Evolutionary conservation across 495 filamentous ascomycete species (phyloP).

Genomic region (Niebla homalea): DNA sequence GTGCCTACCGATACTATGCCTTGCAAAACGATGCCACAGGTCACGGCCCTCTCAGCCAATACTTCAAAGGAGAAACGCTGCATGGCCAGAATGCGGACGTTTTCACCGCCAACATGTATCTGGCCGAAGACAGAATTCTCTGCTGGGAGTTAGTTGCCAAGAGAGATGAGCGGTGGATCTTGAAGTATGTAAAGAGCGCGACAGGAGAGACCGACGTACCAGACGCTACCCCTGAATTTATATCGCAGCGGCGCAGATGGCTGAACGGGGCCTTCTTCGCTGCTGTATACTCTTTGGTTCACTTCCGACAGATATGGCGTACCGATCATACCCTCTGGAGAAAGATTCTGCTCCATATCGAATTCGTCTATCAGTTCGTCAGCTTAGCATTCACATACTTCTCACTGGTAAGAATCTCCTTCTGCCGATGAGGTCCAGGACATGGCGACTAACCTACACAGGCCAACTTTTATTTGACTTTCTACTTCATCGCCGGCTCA

Average conservation of each 20-base stretch:
- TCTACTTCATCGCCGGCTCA: slow-evolving; percentile 97
- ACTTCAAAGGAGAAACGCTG: slow-evolving; percentile 97
- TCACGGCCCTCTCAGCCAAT: slow-evolving; percentile 90
- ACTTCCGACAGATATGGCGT: slow-evolving; percentile 83
- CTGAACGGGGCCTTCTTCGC: slow-evolving; percentile 99
- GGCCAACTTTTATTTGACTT: slow-evolving; percentile 98
- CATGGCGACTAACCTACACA: slow-evolving; percentile 16
- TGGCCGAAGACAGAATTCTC: slow-evolving; percentile 95
- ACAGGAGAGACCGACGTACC: slow-evolving; percentile 97
- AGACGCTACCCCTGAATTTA: slow-evolving; percentile 72
- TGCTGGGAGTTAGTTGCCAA: slow-evolving; percentile 99
- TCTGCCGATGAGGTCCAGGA: background rate
- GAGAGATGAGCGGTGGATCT: slow-evolving; percentile 83
- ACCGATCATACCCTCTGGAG: slow-evolving; percentile 85
- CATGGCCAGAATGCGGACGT: slow-evolving; percentile 96
- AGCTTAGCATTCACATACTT: slow-evolving; percentile 92
- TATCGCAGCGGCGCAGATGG: slow-evolving; percentile 91
- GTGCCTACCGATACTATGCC: slow-evolving; percentile 92
- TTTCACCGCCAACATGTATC: slow-evolving; percentile 98
- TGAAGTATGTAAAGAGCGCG: slow-evolving; percentile 93
- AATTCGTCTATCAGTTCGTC: slow-evolving; percentile 91
- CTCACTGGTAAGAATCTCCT: slow-evolving; percentile 49
- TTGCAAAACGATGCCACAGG: slow-evolving; percentile 94
- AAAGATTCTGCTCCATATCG: slow-evolving; percentile 86
- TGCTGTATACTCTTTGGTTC: slow-evolving; percentile 91